Percentiles rank a stretch among this genome's conserved stretches.
phyloP scores from a whole-genome alignment of 2,329 filamentous ascomycete species.

The Pseudonectria buxi region DNA sequence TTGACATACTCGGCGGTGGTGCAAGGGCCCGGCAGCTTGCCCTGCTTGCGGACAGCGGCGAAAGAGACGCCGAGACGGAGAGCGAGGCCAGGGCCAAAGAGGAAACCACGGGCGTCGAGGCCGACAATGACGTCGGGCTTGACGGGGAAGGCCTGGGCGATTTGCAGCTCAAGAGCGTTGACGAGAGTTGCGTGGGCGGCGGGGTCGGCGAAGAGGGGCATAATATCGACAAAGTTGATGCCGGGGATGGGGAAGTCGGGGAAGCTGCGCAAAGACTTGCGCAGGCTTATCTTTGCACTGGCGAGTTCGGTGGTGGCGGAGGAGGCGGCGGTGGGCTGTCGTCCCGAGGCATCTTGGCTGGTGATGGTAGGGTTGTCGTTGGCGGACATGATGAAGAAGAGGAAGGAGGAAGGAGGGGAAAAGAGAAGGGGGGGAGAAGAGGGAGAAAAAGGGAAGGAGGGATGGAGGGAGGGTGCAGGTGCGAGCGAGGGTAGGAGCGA shows the following conservation, averaged over 20 bases:
- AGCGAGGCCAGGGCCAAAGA: slow-evolving; percentile 88
- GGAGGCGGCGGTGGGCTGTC: slow-evolving; percentile 57
- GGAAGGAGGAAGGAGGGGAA: slow-evolving; percentile 21
- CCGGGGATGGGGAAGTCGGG: slow-evolving; percentile 87
- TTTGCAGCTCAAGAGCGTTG: slow-evolving; percentile 77
- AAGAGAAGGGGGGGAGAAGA: slow-evolving; percentile 19
- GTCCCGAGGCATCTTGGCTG: slow-evolving; percentile 53
- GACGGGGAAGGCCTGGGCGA: slow-evolving; percentile 55
- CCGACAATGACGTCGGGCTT: slow-evolving; percentile 88
- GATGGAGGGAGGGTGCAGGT: slow-evolving; percentile 20
- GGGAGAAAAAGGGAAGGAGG: slow-evolving; percentile 24
- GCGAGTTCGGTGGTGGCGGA: slow-evolving; percentile 57
- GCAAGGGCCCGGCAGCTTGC: slow-evolving; percentile 88
- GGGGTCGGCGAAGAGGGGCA: slow-evolving; percentile 84
- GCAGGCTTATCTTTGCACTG: slow-evolving; percentile 64
- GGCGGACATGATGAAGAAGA: slow-evolving; percentile 15
- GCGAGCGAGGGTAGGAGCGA: slow-evolving; percentile 11
- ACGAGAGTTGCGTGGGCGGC: slow-evolving; percentile 69
- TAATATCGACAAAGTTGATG: slow-evolving; percentile 96
- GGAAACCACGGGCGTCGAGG: slow-evolving; percentile 87
- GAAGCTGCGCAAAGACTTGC: slow-evolving; percentile 72
- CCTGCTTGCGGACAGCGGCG: slow-evolving; percentile 88
- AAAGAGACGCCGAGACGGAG: slow-evolving; percentile 77
- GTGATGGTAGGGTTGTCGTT: slow-evolving; percentile 22
- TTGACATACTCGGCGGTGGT: slow-evolving; percentile 84